Evolutionary conservation across 1,139 yeast genomes (phyloP).

Genomic region (Saccharomycopsis hybrid): DNA sequence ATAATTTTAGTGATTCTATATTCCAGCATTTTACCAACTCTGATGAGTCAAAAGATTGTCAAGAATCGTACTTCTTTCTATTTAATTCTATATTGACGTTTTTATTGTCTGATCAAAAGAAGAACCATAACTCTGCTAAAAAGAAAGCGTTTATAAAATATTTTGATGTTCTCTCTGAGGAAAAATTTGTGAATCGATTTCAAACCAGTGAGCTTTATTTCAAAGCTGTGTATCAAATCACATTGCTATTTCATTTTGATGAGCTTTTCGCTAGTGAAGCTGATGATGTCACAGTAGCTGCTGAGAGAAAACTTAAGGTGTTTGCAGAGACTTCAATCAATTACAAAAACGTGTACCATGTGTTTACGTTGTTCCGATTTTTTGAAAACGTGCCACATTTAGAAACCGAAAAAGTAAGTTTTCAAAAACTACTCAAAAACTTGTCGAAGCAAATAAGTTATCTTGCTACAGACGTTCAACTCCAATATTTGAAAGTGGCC

Average conservation of each 20-base stretch:
- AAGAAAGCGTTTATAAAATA: background rate
- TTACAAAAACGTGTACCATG: background rate
- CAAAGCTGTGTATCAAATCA: too few relatives aligned
- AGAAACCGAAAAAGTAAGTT: background rate
- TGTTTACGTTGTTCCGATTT: background rate
- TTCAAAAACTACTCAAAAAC: background rate
- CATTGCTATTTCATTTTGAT: too few relatives aligned
- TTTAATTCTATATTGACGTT: slow-evolving; percentile 3
- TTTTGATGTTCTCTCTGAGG: background rate
- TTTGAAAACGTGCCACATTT: too few relatives aligned
- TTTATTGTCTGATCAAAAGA: background rate
- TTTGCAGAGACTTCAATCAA: background rate
- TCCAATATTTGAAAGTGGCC: background rate
- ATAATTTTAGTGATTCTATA: background rate
- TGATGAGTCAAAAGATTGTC: background rate
- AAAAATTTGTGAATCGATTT: too few relatives aligned
- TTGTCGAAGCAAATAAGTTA: background rate
- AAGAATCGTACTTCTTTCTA: background rate
- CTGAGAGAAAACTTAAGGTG: too few relatives aligned
- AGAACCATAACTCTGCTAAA: background rate
- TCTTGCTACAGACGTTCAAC: background rate
- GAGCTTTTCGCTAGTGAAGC: too few relatives aligned
- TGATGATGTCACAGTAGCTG: too few relatives aligned
- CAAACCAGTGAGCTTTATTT: too few relatives aligned
- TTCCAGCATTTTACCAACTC: background rate